A percentile compares a stretch with the other conserved stretches of the same genome.
Evolutionary conservation across 2,329 filamentous ascomycete genomes (phyloP).

Genomic region (Hypoxylon sp.): DNA sequence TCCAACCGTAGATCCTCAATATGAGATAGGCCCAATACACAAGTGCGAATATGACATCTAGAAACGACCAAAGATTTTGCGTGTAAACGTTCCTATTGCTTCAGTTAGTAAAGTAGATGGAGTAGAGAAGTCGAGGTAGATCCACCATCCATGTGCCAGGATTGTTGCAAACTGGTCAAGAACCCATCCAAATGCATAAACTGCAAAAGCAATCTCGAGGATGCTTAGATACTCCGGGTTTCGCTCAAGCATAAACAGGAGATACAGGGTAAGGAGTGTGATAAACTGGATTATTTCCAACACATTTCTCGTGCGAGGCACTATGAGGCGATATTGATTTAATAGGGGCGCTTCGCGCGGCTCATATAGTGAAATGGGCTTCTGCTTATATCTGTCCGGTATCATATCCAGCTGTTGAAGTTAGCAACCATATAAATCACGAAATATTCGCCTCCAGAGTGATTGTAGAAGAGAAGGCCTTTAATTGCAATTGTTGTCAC

Average conservation of each 20-base stretch:
- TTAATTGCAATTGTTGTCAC: constrained; percentile 6
- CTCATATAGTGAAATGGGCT: constrained; percentile 84
- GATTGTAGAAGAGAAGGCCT: not conserved
- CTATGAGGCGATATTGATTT: constrained; percentile 87
- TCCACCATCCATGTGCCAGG: constrained; percentile 76
- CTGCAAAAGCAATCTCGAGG: constrained; percentile 74
- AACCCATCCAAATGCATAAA: constrained; percentile 84
- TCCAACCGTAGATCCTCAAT: constrained; percentile 74
- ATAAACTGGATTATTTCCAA: constrained; percentile 82
- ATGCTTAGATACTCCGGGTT: constrained; percentile 67
- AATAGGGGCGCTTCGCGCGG: constrained; percentile 79
- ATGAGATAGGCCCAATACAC: constrained; percentile 78
- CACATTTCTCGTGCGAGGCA: constrained; percentile 81
- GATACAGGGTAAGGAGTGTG: constrained; percentile 75
- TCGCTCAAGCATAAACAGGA: constrained; percentile 78
- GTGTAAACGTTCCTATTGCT: constrained; percentile 79
- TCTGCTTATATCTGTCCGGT: constrained; percentile 86
- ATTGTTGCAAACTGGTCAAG: constrained; percentile 83
- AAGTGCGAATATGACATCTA: constrained; percentile 81
- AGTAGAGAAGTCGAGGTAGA: constrained; percentile 11
- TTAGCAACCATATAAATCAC: constrained; percentile 14
- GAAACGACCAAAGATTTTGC: constrained; percentile 89
- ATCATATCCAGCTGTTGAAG: constrained; percentile 74
- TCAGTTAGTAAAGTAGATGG: constrained; percentile 15
- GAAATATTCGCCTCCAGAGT: not conserved